phyloP scores from a whole-genome alignment of 495 filamentous ascomycete genomes.

The Beverwykella pulmonaria region DNA sequence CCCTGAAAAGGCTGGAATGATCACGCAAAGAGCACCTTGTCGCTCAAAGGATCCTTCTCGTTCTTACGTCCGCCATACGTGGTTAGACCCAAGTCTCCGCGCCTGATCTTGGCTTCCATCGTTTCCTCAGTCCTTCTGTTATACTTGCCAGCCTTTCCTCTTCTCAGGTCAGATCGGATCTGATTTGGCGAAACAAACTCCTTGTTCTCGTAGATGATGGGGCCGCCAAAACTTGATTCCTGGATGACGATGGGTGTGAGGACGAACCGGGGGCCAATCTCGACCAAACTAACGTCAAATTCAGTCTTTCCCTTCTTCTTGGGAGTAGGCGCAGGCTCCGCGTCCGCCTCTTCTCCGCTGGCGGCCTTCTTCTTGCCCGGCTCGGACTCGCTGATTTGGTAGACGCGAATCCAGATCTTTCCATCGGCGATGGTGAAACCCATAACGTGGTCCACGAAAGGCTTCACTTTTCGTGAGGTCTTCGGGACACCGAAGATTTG shows the following conservation, averaged over 20 bases:
- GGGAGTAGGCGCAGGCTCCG: slow-evolving; percentile 34
- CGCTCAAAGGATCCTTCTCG: slow-evolving; percentile 74
- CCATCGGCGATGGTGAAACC: slow-evolving; percentile 89
- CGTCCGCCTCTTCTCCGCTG: slow-evolving; percentile 43
- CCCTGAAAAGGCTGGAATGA: neutral
- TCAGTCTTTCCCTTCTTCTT: slow-evolving; percentile 56
- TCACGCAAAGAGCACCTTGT: slow-evolving; percentile 77
- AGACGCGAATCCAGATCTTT: slow-evolving; percentile 95
- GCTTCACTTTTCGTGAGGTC: slow-evolving; percentile 83
- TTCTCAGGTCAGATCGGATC: slow-evolving; percentile 76
- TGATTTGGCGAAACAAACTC: slow-evolving; percentile 97
- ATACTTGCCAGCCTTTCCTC: slow-evolving; percentile 73
- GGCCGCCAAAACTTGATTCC: slow-evolving; percentile 92
- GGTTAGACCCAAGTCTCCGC: slow-evolving; percentile 71
- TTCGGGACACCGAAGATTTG: slow-evolving; percentile 95
- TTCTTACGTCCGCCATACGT: slow-evolving; percentile 62
- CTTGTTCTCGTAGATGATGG: slow-evolving; percentile 98
- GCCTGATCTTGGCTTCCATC: slow-evolving; percentile 72
- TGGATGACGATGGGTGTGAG: slow-evolving; percentile 94
- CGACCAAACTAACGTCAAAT: slow-evolving; percentile 74
- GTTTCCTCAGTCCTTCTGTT: slow-evolving; percentile 70
- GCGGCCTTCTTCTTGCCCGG: slow-evolving; percentile 52
- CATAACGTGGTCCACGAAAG: slow-evolving; percentile 94
- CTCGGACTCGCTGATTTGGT: slow-evolving; percentile 88
- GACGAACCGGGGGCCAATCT: slow-evolving; percentile 95